Percentiles rank a stretch among this genome's conserved stretches.
Evolutionary conservation across 345 rosid species (phyloP).

Genomic region (Microcos paniculata): DNA sequence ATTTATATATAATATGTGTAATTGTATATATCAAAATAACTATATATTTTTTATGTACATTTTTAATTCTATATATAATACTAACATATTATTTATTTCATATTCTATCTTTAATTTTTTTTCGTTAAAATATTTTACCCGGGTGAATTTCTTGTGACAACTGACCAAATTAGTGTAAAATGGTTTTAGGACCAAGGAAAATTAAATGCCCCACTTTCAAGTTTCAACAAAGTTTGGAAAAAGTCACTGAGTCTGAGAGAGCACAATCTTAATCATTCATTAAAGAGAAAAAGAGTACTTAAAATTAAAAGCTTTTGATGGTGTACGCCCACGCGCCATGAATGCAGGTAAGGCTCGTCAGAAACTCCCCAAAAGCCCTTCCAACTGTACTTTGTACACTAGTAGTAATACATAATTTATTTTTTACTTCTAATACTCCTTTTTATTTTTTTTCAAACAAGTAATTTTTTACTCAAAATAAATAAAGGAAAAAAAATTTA

Average conservation of each 20-base stretch:
- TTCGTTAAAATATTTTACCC: too few relatives aligned
- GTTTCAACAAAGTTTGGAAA: neutral
- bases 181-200: neutral
- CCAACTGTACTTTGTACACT: neutral
- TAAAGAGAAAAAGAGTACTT: neutral
- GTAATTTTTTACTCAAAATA: neutral
- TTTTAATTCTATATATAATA: too few relatives aligned
- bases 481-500: neutral
- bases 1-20: too few relatives aligned
- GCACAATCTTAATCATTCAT: neutral
- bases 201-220: neutral
- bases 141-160: too few relatives aligned
- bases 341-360: neutral
- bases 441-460: neutral
- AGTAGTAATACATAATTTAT: too few relatives aligned
- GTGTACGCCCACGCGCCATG: slow-evolving; percentile 15
- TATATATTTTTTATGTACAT: too few relatives aligned
- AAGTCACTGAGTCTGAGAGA: neutral
- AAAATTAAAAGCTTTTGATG: neutral
- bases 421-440: too few relatives aligned
- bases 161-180: neutral
- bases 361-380: neutral
- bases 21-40: too few relatives aligned
- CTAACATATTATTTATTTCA: too few relatives aligned
- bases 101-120: too few relatives aligned